Percentiles rank a stretch among this genome's conserved stretches.
Conservation (phyloP, 2,329 filamentous ascomycete genomes). For the Huntiella omanensis region DNA sequence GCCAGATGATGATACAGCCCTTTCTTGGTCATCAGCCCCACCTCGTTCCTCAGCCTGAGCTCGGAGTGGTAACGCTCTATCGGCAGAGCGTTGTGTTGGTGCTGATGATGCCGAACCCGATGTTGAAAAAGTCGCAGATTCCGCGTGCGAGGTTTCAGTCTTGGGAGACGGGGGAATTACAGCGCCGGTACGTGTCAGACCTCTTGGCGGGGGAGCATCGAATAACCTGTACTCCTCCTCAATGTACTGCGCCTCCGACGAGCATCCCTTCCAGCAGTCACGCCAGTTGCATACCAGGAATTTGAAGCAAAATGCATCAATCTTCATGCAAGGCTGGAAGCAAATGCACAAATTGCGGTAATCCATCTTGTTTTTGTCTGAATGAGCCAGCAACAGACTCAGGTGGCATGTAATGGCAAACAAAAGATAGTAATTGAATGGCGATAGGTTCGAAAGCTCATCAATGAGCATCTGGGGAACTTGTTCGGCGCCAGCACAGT, state of each 20-base stretch:
- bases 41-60: no score
- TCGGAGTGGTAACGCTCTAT: slow-evolving; percentile 3
- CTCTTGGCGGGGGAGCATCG: slow-evolving; percentile 35
- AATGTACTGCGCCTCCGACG: slow-evolving; percentile 66
- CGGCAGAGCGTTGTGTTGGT: not conserved
- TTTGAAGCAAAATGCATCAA: slow-evolving; percentile 87
- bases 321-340: slow-evolving; percentile 93
- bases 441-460: slow-evolving; percentile 81
- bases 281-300: slow-evolving; percentile 92
- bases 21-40: slow-evolving; percentile 2
- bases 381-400: slow-evolving; percentile 74
- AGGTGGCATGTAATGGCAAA: slow-evolving; percentile 96
- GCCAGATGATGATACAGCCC: slow-evolving; percentile 37
- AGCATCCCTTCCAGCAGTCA: slow-evolving; percentile 92
- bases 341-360: slow-evolving; percentile 91
- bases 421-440: slow-evolving; percentile 92
- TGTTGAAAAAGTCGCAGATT: slow-evolving; percentile 12
- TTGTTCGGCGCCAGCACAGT: slow-evolving; percentile 59
- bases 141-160: slow-evolving; percentile 14
- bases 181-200: slow-evolving; percentile 19
- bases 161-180: slow-evolving; percentile 8
- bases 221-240: slow-evolving; percentile 47
- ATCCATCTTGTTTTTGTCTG: slow-evolving; percentile 96
- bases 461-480: slow-evolving; percentile 78
- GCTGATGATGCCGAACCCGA: not conserved